phyloP scores from a whole-genome alignment of 2,329 filamentous ascomycete species.

The Blastomyces percursus region DNA sequence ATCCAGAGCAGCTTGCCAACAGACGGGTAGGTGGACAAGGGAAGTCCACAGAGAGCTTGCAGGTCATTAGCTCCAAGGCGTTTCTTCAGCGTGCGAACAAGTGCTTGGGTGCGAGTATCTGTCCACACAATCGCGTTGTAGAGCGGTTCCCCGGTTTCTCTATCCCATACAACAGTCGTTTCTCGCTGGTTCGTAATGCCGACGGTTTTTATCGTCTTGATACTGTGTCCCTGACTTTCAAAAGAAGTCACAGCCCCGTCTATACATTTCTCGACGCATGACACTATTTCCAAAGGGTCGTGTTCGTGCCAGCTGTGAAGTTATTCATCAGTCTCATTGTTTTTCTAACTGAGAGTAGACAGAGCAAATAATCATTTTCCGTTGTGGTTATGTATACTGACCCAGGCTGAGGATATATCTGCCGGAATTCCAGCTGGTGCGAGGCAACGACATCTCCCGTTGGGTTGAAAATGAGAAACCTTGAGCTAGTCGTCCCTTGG shows the following conservation, averaged over 20 bases:
- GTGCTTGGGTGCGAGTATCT: constrained; percentile 64
- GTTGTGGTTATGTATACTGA: constrained; percentile 37
- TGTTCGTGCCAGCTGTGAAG: constrained; percentile 73
- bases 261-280: constrained; percentile 68
- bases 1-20: constrained; percentile 79
- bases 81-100: constrained; percentile 68
- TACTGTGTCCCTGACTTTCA: constrained; percentile 54
- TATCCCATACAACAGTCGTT: constrained; percentile 78
- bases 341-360: background rate
- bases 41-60: constrained; percentile 62
- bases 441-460: constrained; percentile 65
- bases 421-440: constrained; percentile 79
- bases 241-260: constrained; percentile 65
- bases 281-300: constrained; percentile 64
- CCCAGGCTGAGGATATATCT: constrained; percentile 80
- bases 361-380: background rate
- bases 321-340: background rate
- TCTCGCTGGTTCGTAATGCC: constrained; percentile 89
- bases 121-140: constrained; percentile 86
- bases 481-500: constrained; percentile 78
- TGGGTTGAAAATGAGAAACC: constrained; percentile 82
- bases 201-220: constrained; percentile 60
- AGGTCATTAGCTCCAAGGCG: constrained; percentile 58
- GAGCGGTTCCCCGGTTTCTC: constrained; percentile 67
- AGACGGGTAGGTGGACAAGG: constrained; percentile 79